Percentiles rank a stretch among this genome's conserved stretches.
Conservation (phyloP, 2,329 filamentous ascomycete genomes). For the Pseudocercospora crystallina region DNA sequence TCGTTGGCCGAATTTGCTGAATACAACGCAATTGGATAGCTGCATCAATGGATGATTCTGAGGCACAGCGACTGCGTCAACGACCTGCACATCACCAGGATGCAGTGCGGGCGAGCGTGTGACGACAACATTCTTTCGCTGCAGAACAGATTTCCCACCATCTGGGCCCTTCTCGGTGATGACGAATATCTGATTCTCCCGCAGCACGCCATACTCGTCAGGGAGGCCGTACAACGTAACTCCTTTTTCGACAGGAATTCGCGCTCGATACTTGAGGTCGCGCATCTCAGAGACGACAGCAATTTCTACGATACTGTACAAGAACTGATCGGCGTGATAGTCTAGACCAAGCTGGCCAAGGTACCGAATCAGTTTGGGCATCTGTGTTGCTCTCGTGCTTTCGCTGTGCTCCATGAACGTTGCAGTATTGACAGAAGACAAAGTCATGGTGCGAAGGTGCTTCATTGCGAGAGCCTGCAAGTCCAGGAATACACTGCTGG, state of each 20-base stretch:
- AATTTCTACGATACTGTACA: conserved; percentile 69
- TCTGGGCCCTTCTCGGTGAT: conserved; percentile 49
- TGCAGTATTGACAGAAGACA: conserved; percentile 61
- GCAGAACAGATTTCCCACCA: conserved; percentile 32
- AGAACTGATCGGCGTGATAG: conserved; percentile 67
- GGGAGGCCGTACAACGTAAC: conserved; percentile 80
- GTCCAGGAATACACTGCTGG: conserved; percentile 58
- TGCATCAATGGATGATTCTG: conserved; percentile 58
- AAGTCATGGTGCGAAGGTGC: conserved; percentile 60
- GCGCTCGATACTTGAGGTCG: conserved; percentile 73
- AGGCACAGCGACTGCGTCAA: conserved; percentile 60
- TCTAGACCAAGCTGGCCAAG: conserved; percentile 60
- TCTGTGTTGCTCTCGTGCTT: conserved; percentile 60
- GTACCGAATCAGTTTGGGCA: conserved; percentile 63
- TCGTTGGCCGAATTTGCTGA: conserved; percentile 67
- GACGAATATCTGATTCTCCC: conserved; percentile 68
- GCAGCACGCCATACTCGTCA: conserved; percentile 72
- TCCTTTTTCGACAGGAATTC: conserved; percentile 69
- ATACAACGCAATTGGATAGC: conserved; percentile 74
- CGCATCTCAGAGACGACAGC: conserved; percentile 69
- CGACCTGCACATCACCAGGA: conserved; percentile 75
- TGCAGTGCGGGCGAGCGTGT: conserved; percentile 80
- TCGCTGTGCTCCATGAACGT: conserved; percentile 63
- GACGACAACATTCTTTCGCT: conserved; percentile 56
- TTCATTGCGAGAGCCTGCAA: conserved; percentile 65